Evolutionary conservation across 768 basidiomycete species (phyloP).

Genomic region (Cystofilobasidium macerans): DNA sequence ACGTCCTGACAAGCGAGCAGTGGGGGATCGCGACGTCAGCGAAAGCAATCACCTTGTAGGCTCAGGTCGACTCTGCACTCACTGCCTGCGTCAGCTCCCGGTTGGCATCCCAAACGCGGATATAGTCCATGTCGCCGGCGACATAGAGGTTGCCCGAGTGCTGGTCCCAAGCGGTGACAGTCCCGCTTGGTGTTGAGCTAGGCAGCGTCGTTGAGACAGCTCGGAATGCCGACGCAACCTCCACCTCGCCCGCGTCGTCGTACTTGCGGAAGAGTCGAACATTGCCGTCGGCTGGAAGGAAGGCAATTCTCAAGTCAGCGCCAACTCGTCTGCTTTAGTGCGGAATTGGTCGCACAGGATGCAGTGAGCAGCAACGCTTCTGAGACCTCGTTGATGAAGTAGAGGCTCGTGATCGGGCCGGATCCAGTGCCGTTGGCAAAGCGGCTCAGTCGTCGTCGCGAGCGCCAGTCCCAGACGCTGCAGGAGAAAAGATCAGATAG

Average conservation of each 20-base stretch:
- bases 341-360: constrained; percentile 50
- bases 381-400: constrained; percentile 91
- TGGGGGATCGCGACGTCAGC: no score
- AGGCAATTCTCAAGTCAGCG: no score
- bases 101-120: constrained; percentile 91
- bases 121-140: constrained; percentile 77
- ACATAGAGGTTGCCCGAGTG: constrained; percentile 70
- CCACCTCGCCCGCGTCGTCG: constrained; percentile 61
- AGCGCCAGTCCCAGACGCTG: constrained; percentile 93
- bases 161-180: constrained; percentile 91
- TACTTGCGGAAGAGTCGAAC: constrained; percentile 88
- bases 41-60: no score
- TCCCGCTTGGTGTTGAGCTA: constrained; percentile 56
- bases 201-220: constrained; percentile 49
- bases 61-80: constrained; percentile 34
- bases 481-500: neutral
- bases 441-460: constrained; percentile 59
- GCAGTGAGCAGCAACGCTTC: constrained; percentile 79
- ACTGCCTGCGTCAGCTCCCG: constrained; percentile 69
- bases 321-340: neutral
- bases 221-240: constrained; percentile 89
- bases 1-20: no score
- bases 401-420: constrained; percentile 73
- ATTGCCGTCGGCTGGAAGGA: constrained; percentile 68
- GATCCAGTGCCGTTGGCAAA: constrained; percentile 82